Conservation (phyloP, 2,329 filamentous ascomycete genomes). For the Cryphonectria naterciae region DNA sequence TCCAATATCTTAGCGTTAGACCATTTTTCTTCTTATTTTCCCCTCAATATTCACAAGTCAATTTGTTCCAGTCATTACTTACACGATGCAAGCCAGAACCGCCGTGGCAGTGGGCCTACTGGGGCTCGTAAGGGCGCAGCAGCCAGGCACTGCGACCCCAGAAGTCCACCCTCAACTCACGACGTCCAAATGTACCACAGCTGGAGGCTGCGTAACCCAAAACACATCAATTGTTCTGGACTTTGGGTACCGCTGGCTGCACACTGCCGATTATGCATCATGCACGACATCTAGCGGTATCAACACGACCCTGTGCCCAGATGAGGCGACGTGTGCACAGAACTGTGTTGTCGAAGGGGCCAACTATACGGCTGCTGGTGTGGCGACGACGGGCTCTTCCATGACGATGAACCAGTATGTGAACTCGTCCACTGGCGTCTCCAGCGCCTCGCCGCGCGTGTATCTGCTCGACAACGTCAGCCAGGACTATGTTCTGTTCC, state of each 20-base stretch:
- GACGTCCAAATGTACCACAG: constrained; percentile 51
- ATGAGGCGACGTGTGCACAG: constrained; percentile 47
- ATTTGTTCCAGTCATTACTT: not conserved
- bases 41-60: too few species aligned
- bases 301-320: constrained; percentile 45
- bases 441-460: constrained; percentile 46
- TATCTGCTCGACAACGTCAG: constrained; percentile 46
- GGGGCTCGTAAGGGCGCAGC: constrained; percentile 34
- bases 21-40: not conserved
- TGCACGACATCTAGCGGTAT: constrained; percentile 33
- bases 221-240: constrained; percentile 49
- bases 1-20: not conserved
- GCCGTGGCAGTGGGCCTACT: constrained; percentile 17
- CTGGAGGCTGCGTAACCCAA: constrained; percentile 46
- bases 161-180: constrained; percentile 49
- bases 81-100: constrained; percentile 12
- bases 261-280: constrained; percentile 38
- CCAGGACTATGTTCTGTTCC: constrained; percentile 45
- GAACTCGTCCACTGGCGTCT: constrained; percentile 28
- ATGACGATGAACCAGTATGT: constrained; percentile 37
- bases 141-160: constrained; percentile 34
- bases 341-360: constrained; percentile 54
- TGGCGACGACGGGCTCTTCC: constrained; percentile 34
- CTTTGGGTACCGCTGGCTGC: constrained; percentile 44
- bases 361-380: constrained; percentile 44